Conservation (phyloP, 1,284 basidiomycete genomes). For the Sphagnurus paluster region DNA sequence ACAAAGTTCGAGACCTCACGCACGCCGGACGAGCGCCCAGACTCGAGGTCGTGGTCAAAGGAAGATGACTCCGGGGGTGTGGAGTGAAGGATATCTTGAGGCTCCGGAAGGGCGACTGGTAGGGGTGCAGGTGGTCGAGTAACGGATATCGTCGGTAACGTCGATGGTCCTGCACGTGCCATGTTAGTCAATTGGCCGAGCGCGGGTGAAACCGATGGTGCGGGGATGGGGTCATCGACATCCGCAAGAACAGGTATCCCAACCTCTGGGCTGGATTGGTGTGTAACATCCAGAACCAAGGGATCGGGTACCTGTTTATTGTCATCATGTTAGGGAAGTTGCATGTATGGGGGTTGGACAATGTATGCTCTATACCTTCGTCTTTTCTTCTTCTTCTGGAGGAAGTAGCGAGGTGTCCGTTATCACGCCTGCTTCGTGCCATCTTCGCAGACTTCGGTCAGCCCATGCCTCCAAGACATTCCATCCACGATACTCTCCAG, state of each 20-base stretch:
- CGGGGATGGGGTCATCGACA: conserved; percentile 31
- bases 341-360: not conserved
- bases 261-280: conserved; percentile 45
- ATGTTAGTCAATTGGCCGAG: conserved; percentile 21
- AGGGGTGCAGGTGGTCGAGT: conserved; percentile 69
- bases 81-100: conserved; percentile 54
- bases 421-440: conserved; percentile 78
- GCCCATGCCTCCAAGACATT: conserved; percentile 89
- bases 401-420: conserved; percentile 40
- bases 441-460: conserved; percentile 80
- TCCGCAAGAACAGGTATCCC: conserved; percentile 52
- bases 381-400: conserved; percentile 38
- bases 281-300: conserved; percentile 38
- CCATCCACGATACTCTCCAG: conserved; percentile 88
- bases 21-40: conserved; percentile 46
- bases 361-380: too few species aligned
- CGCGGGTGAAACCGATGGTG: conserved; percentile 25
- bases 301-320: conserved; percentile 30
- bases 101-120: conserved; percentile 65
- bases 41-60: conserved; percentile 59
- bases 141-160: conserved; percentile 57
- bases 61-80: conserved; percentile 44
- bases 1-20: conserved; percentile 36
- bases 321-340: conserved; percentile 11
- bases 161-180: conserved; percentile 18